Evolutionary conservation across 2,329 filamentous ascomycete genomes (phyloP), one percentile per base, ranked within the genome.

Genomic region (Xylaria sp.): DNA sequence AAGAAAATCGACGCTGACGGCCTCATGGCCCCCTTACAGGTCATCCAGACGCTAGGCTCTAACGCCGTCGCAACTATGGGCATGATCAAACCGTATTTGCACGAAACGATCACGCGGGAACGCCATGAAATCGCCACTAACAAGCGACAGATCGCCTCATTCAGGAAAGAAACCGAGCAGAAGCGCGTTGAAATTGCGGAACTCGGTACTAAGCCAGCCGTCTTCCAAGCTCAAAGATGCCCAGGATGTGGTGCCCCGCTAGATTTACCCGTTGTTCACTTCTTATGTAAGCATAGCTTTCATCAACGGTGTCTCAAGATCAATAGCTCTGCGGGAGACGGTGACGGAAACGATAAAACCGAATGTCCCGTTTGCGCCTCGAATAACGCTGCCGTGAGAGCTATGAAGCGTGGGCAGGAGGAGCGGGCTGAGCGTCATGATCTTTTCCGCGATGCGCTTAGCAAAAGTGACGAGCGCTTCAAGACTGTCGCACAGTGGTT

Each of bases 211-310:
- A 95, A 97, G 77, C 94, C 96, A 0, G 90, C 91, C 23, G 92
- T 97, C 0, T 98, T 99, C 85, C 93, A 97, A 79, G 91, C 94
- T 0, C 94, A 94, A 41, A 89, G 96, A 61, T 99, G 96, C 79
- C 91, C 92, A 34, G 90, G 92, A 61, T 99, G 96, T 79, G 90
- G 89, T 18, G 88, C 90, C 46, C 86, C 89, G 32, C 86, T 98
- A 20, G 94, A 98, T 73, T 84, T 98, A 13, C 96, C 96, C 0
- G 93, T 91, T 0, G 94, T 99, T 57, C 96, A 99, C 79, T 99
- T 99, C 80, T 82, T 99, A 72, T 99, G 96, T 84, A 97, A 97
- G 80, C 96, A 99, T 80, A 94, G 91, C 70, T 99, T 98, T 85
- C 96, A 99, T 79, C 93, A 97, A 82, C 87, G 93, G 55, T 99